Base-by-base conservation (phyloP, 2,329 filamentous ascomycete genomes). In the Aspergillus udagawae region DNA sequence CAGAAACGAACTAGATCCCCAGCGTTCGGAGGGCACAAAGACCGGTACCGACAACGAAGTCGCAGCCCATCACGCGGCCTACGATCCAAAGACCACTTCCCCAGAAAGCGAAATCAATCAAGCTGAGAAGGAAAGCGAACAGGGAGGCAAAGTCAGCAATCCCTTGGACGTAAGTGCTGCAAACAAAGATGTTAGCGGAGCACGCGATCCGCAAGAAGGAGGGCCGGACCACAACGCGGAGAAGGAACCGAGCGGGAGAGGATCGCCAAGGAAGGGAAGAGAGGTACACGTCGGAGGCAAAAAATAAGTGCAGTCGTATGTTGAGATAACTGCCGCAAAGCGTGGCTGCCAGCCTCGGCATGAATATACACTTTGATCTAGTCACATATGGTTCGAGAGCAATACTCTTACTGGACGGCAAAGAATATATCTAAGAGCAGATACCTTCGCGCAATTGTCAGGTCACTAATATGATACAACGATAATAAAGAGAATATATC, bases 1-100 rank as follows among this genome's bases (percentile, higher is more conserved):
- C 68, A 82, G 85, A 52, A 81, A 87, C 61, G 80, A 80, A 2
- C 80, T 95, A 35, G 83, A 88, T 57, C 85, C 88, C 0, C 79
- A 83, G 35, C 75, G 82, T 2, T 84, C 82, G 54, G 90, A 95
- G 70, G 84, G 87, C 73, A 84, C 84, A 56, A 85, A 87, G 68
- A 86, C 84, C 51, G 88, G 85, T 3, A 84, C 83, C 0, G 90
- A 86, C 63, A 77, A 86, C 49, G 80, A 83, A 12, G 81, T 86
- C 0, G 79, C 82, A 0, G 77, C 80, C 29, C 77, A 82, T 56
- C 79, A 86, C 45, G 82, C 86, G 0, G 87, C 91, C 1, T 95
- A 90, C 73, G 82, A 91, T 69, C 84, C 86, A 0, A 74, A 79
- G 55, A 84, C 83, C 70, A 92, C 89, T 27, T 76, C 80, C 21